Percentiles rank a stretch among this genome's conserved stretches.
Evolutionary conservation across 495 filamentous ascomycete species (phyloP).

Genomic region (Xylaria longipes): DNA sequence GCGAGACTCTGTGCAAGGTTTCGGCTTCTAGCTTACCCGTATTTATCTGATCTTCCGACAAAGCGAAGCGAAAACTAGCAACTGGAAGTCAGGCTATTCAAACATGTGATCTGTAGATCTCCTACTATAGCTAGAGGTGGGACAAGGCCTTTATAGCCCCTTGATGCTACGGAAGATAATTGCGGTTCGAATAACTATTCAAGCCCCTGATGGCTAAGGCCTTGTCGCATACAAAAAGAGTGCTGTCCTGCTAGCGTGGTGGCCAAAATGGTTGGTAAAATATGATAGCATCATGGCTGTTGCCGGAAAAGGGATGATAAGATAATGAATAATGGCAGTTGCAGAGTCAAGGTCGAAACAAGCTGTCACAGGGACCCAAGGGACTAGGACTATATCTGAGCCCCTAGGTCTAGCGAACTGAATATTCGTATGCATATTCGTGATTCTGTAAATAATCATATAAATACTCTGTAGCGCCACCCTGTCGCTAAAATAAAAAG

Average conservation of each 20-base stretch:
- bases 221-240: not conserved
- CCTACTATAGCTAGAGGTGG: not conserved
- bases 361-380: too few relatives aligned
- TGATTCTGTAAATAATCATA: too few relatives aligned
- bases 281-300: not conserved
- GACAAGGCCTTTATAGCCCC: not conserved
- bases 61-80: not conserved
- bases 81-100: not conserved
- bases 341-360: not conserved
- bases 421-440: too few relatives aligned
- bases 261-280: not conserved
- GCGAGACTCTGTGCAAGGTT: not conserved
- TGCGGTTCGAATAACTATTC: not conserved
- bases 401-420: too few relatives aligned
- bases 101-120: not conserved
- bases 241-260: not conserved
- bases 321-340: not conserved
- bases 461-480: too few relatives aligned
- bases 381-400: too few relatives aligned
- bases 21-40: not conserved
- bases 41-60: not conserved
- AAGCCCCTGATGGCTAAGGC: not conserved
- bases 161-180: not conserved
- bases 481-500: too few relatives aligned
- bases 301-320: not conserved